Percentiles rank a stretch among this genome's conserved stretches.
Evolutionary conservation across 768 basidiomycete species (phyloP).

Genomic region (Pleurotus salmoneostramineus): DNA sequence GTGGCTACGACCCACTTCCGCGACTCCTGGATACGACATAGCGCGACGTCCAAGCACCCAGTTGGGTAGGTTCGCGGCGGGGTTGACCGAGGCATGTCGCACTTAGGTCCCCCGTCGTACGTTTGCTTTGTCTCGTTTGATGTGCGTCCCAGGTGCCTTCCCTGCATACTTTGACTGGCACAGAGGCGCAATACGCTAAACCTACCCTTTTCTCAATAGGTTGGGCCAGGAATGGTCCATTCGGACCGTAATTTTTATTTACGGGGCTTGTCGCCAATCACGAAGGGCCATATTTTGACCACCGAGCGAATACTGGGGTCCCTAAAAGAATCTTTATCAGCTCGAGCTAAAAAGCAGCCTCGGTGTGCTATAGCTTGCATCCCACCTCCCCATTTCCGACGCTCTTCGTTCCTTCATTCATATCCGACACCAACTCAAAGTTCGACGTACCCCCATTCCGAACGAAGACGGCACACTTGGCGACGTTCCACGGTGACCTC

Average conservation of each 20-base stretch:
- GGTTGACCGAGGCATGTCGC: neutral
- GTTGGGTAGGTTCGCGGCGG: neutral
- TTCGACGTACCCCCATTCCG: neutral
- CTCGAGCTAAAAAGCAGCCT: neutral
- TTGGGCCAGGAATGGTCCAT: neutral
- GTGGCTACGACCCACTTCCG: no score
- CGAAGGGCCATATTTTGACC: constrained; percentile 5
- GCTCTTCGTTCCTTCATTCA: neutral
- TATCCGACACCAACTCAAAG: no score
- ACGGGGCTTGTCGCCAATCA: neutral
- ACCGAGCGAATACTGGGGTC: constrained; percentile 1
- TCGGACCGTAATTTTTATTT: neutral
- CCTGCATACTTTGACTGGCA: neutral
- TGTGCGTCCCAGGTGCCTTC: constrained; percentile 3
- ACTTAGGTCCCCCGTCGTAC: constrained; percentile 1
- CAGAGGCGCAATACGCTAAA: constrained; percentile 1
- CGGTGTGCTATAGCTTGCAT: neutral
- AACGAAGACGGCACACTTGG: neutral
- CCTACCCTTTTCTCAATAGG: constrained; percentile 4
- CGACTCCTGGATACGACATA: no score
- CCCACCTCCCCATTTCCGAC: neutral
- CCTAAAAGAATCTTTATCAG: constrained; percentile 4
- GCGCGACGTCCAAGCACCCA: no score
- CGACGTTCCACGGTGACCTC: neutral
- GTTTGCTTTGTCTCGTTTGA: constrained; percentile 5